Conservation (phyloP, 2,329 filamentous ascomycete genomes). For the Trematosphaeria pertusa region DNA sequence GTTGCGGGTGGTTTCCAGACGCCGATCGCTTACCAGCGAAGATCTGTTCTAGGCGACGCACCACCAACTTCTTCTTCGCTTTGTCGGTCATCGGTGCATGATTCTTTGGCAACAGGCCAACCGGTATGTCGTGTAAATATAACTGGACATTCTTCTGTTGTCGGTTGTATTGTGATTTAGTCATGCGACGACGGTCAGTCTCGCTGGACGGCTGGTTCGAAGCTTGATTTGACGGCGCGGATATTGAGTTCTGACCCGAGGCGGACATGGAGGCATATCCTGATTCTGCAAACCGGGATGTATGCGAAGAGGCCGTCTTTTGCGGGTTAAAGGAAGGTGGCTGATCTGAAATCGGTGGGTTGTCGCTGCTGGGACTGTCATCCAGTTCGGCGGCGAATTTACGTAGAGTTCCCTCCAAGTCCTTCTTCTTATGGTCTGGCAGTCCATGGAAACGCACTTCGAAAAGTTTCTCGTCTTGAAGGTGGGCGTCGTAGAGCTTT, state of each 20-base stretch:
- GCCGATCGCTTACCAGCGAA: slow-evolving; percentile 73
- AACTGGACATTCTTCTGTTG: slow-evolving; percentile 65
- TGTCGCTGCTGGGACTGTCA: slow-evolving; percentile 36
- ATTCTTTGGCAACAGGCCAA: slow-evolving; percentile 69
- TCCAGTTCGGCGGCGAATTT: slow-evolving; percentile 73
- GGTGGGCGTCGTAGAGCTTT: slow-evolving; percentile 68
- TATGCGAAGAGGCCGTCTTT: slow-evolving; percentile 67
- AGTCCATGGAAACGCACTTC: slow-evolving; percentile 82
- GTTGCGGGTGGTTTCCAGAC: slow-evolving; percentile 55
- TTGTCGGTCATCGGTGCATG: slow-evolving; percentile 70
- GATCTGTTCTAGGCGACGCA: slow-evolving; percentile 77
- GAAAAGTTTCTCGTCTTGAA: slow-evolving; percentile 79
- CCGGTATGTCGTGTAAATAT: slow-evolving; percentile 76
- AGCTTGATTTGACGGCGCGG: slow-evolving; percentile 36
- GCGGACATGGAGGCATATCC: slow-evolving; percentile 68
- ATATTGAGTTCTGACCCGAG: slow-evolving; percentile 53
- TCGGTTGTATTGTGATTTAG: slow-evolving; percentile 39
- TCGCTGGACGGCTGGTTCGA: slow-evolving; percentile 30
- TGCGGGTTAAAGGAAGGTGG: slow-evolving; percentile 61
- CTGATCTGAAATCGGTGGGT: slow-evolving; percentile 40
- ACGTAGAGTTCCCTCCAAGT: slow-evolving; percentile 75
- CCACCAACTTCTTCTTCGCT: slow-evolving; percentile 78
- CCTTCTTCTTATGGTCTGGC: slow-evolving; percentile 73
- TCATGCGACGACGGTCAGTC: slow-evolving; percentile 36
- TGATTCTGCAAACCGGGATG: slow-evolving; percentile 58